Conservation (phyloP, 306 rosid species). For the Crotalaria pallida region DNA sequence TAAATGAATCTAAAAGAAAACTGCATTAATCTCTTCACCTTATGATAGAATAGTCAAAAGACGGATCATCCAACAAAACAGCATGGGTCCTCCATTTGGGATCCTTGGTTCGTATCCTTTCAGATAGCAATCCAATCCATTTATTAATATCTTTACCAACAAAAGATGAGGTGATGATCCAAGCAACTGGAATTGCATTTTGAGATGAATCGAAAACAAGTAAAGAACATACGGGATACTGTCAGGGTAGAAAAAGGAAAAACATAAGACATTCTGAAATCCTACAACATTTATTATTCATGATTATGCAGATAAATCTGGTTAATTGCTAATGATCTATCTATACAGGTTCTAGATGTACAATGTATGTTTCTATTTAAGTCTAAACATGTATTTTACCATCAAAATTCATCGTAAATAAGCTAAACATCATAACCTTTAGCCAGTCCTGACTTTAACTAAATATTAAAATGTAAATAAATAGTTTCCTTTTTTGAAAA, state of each 20-base stretch:
- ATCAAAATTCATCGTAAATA: not conserved
- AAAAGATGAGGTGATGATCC: slow-evolving; percentile 66
- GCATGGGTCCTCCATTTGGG: slow-evolving; percentile 61
- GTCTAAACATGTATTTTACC: not conserved
- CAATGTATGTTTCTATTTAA: slow-evolving; percentile 7
- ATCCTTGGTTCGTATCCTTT: slow-evolving; percentile 56
- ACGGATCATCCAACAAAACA: slow-evolving; percentile 66
- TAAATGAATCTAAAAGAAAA: slow-evolving; percentile 6
- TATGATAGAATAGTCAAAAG: slow-evolving; percentile 46
- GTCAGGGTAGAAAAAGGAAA: slow-evolving; percentile 25
- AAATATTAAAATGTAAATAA: not conserved
- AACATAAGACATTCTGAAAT: slow-evolving; percentile 3
- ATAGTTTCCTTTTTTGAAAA: slow-evolving; percentile 4
- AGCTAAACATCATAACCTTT: not conserved
- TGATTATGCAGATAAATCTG: not conserved
- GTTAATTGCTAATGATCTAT: not conserved
- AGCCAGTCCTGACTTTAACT: not conserved
- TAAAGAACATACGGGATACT: slow-evolving; percentile 63
- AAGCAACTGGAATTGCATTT: slow-evolving; percentile 81
- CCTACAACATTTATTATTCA: not conserved
- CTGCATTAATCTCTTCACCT: slow-evolving; percentile 39
- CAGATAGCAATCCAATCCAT: slow-evolving; percentile 63
- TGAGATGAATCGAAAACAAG: slow-evolving; percentile 69
- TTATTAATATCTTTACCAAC: slow-evolving; percentile 49
- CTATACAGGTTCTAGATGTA: not conserved